Evolutionary conservation across 2,329 filamentous ascomycete genomes (phyloP).

Genomic region (Verticillium zaregamsianum): DNA sequence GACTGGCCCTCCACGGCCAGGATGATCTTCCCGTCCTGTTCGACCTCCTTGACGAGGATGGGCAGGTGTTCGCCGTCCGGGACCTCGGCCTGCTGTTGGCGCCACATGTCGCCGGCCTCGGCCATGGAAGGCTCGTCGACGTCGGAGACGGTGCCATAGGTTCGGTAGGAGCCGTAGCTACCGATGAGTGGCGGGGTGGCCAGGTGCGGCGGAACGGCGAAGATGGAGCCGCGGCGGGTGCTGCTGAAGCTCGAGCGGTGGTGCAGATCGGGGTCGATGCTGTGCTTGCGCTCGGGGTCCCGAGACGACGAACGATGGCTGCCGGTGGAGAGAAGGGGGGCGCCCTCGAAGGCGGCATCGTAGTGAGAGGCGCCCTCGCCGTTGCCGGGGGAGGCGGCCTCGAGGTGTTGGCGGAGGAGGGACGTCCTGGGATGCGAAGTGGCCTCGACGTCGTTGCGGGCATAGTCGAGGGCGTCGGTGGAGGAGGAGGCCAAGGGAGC

Average conservation of each 20-base stretch:
- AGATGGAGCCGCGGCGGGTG: slow-evolving; percentile 43
- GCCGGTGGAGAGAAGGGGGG: slow-evolving; percentile 7
- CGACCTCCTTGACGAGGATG: slow-evolving; percentile 82
- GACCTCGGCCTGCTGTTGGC: slow-evolving; percentile 47
- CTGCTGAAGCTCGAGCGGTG: slow-evolving; percentile 23
- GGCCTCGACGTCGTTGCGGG: slow-evolving; percentile 34
- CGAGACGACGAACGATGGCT: slow-evolving; percentile 23
- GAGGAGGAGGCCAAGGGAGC: slow-evolving; percentile 33
- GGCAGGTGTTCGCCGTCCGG: slow-evolving; percentile 63
- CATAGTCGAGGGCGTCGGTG: slow-evolving; percentile 33
- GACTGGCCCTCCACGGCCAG: slow-evolving; percentile 86
- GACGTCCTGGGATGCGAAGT: slow-evolving; percentile 31
- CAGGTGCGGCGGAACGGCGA: slow-evolving; percentile 56
- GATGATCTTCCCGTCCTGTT: slow-evolving; percentile 82
- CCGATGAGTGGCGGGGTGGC: slow-evolving; percentile 66
- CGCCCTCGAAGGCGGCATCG: slow-evolving; percentile 7
- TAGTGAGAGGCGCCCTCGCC: slow-evolving; percentile 10
- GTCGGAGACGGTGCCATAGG: slow-evolving; percentile 51
- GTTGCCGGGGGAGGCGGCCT: slow-evolving; percentile 21
- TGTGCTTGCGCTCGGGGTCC: slow-evolving; percentile 42
- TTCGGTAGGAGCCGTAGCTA: slow-evolving; percentile 58
- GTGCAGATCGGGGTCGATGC: slow-evolving; percentile 38
- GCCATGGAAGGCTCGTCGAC: slow-evolving; percentile 42
- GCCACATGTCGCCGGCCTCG: slow-evolving; percentile 47
- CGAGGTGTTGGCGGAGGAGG: slow-evolving; percentile 50